Evolutionary conservation across 139 green algal species (phyloP), one percentile per base, ranked within the genome.

Genomic region (Ostreobium quekettii): DNA sequence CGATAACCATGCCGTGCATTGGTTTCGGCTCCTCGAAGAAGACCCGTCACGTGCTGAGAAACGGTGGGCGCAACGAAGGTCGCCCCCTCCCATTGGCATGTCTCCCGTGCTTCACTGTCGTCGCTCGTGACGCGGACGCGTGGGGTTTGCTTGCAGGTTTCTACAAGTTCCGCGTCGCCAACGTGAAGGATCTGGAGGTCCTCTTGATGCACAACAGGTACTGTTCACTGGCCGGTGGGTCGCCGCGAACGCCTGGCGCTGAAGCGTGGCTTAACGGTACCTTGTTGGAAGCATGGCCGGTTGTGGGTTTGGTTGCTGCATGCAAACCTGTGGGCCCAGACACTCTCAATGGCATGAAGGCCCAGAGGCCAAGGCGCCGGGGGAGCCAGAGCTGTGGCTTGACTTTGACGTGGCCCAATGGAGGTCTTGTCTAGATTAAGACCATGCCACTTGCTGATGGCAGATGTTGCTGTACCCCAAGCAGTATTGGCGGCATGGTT

Each of bases 121-220:
- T n/a, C n/a, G n/a, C n/a, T n/a, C n/a, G n/a, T n/a, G n/a, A n/a
- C n/a, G n/a, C 15, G 28, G 56, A 28, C 15, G 15, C 15, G 8
- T 33, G n/a, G 19, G 19, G 19, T 64, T 36, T 64, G 19, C 29
- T 19, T 73, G 42, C 78, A 87, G 81, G 89, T 64, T 95, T 95
- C 85, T 77, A 82, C 74, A 95, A 95, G 82, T 92, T 95, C 64
- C 67, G 91, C 2, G 89, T 99, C 36, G 64, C 74, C 81, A 99
- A 97, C 74, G 86, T 95, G 8, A 82, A 79, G 67, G 93, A 99
- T 65, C 85, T 99, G 38, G 93, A 99, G 80, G 80, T 99, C 70
- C 83, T 99, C 36, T 74, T 99, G 76, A 97, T 99, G 93, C 93
- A 98, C 89, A 99, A 98, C 93, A 76, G 49, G 22, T 76, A 67